Conservation (phyloP, 202 grass and related monocot species). For the Setaria viridis region DNA sequence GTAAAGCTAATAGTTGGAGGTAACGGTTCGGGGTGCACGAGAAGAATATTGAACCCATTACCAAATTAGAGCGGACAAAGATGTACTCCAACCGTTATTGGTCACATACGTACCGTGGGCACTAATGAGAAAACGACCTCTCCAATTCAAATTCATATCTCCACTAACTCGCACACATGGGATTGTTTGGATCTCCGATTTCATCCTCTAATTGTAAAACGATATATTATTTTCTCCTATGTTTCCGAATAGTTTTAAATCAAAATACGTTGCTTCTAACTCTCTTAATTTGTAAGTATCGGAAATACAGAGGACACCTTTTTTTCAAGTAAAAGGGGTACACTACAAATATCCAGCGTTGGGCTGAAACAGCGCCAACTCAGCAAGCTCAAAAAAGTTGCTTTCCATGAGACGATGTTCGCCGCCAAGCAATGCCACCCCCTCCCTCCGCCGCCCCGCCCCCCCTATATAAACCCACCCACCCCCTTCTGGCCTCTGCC, state of each 20-base stretch:
- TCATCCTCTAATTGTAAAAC: neutral
- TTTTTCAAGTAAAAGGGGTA: neutral
- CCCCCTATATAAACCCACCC: conserved; percentile 51
- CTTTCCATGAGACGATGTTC: conserved; percentile 20
- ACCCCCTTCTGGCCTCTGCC: conserved; percentile 1
- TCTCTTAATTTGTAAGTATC: neutral
- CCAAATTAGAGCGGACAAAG: neutral
- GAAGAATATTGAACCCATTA: neutral
- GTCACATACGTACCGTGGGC: neutral
- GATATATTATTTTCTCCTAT: neutral
- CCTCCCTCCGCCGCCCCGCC: no score
- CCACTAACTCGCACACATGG: neutral
- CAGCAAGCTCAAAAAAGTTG: conserved; percentile 26
- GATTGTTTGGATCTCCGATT: neutral
- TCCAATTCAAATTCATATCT: neutral
- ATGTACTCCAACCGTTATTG: neutral
- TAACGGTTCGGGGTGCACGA: neutral
- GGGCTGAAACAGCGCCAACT: conserved; percentile 33
- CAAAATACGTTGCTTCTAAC: neutral
- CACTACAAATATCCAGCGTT: neutral
- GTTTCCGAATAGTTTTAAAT: neutral
- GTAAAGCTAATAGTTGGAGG: neutral
- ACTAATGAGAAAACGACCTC: no score
- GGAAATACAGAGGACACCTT: neutral
- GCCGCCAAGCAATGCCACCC: conserved; percentile 16